Conservation (phyloP, 129 eudicot genomes). For the Flaveria robusta region DNA sequence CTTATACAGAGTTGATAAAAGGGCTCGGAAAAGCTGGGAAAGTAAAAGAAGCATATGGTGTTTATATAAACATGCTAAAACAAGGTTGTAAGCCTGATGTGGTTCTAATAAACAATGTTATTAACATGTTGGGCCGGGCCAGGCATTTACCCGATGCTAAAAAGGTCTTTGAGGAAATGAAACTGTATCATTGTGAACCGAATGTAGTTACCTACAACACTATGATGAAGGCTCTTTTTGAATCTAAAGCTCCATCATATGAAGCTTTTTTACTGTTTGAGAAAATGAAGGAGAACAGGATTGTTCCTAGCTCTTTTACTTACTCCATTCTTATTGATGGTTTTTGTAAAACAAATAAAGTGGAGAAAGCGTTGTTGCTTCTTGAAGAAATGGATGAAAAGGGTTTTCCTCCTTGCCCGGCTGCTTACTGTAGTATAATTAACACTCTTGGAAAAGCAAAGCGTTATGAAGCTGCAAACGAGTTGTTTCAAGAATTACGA, state of each 20-base stretch:
- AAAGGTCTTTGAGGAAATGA: conserved; percentile 80
- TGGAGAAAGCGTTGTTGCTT: conserved; percentile 72
- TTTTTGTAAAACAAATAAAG: conserved; percentile 74
- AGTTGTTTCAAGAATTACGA: conserved; percentile 82
- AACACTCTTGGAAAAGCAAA: conserved; percentile 78
- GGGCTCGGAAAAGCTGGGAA: conserved; percentile 76
- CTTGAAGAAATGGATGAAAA: conserved; percentile 97
- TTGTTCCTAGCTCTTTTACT: conserved; percentile 74
- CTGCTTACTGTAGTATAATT: conserved; percentile 92
- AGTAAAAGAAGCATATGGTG: conserved; percentile 71
- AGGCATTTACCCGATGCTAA: conserved; percentile 67
- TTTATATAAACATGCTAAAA: conserved; percentile 56
- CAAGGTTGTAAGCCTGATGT: conserved; percentile 81
- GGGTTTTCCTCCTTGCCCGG: conserved; percentile 92
- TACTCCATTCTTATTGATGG: conserved; percentile 93
- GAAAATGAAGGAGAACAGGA: conserved; percentile 66
- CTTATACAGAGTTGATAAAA: conserved; percentile 78
- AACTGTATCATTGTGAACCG: conserved; percentile 61
- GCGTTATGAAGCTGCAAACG: conserved; percentile 92
- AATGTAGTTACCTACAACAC: conserved; percentile 92
- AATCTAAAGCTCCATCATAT: conserved; percentile 58
- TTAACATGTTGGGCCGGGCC: conserved; percentile 73
- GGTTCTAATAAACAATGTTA: conserved; percentile 80
- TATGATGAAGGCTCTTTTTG: conserved; percentile 68
- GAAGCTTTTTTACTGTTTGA: conserved; percentile 61